These are phyloP conservation scores for Penicillium hesseltinei DNA, from an alignment of 2,329 filamentous ascomycete species.

Conservation along the genomic window DNA sequence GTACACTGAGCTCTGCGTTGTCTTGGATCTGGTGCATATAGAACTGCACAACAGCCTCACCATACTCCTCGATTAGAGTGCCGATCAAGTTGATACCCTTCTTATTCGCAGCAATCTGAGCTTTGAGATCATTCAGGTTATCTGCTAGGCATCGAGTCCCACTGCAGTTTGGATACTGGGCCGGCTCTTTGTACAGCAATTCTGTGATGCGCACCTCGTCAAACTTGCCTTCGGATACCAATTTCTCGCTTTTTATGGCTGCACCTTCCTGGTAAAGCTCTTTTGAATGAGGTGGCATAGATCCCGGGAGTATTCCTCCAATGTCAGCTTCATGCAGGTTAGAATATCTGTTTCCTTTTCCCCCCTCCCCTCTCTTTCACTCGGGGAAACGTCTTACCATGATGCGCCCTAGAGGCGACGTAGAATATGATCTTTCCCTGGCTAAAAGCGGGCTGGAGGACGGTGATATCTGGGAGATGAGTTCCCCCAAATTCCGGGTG, in stretches of 20 bases:
- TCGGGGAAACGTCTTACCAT: slow-evolving; percentile 47
- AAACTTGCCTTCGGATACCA: slow-evolving; percentile 52
- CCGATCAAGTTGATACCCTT: slow-evolving; percentile 74
- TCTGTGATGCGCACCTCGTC: slow-evolving; percentile 70
- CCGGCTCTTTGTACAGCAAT: slow-evolving; percentile 67
- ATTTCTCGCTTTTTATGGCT: slow-evolving; percentile 58
- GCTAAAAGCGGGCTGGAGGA: slow-evolving; percentile 73
- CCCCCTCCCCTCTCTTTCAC: background rate
- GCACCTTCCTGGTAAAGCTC: slow-evolving; percentile 65
- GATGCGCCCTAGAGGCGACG: slow-evolving; percentile 71
- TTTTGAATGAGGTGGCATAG: slow-evolving; percentile 71
- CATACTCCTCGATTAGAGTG: slow-evolving; percentile 70
- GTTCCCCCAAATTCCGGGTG: slow-evolving; percentile 82
- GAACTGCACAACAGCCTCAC: slow-evolving; percentile 66
- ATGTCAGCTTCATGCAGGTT: slow-evolving; percentile 50
- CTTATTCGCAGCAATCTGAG: slow-evolving; percentile 77
- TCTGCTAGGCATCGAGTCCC: slow-evolving; percentile 73
- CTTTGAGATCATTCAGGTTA: slow-evolving; percentile 79
- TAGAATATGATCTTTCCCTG: slow-evolving; percentile 75
- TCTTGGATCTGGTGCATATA: slow-evolving; percentile 78
- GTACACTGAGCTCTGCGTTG: slow-evolving; percentile 71
- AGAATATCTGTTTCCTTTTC: background rate
- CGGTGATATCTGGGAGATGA: slow-evolving; percentile 75
- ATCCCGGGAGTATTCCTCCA: slow-evolving; percentile 72
- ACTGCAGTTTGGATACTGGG: slow-evolving; percentile 67